These are phyloP conservation scores for Talaromyces sp. DNA, from an alignment of 2,329 filamentous ascomycete species.

Conservation along the genomic window DNA sequence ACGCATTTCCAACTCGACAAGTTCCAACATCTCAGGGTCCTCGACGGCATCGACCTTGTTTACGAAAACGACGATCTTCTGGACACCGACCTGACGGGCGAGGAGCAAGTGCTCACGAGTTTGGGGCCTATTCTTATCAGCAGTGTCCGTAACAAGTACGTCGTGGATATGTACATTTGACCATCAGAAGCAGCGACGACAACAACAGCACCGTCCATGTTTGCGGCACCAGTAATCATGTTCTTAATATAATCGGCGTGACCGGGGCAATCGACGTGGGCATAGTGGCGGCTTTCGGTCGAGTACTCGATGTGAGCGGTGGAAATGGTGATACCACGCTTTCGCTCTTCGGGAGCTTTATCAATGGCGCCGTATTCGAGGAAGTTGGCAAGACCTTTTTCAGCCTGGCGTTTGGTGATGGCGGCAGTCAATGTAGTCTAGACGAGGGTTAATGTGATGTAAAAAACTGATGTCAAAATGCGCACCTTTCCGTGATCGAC, in stretches of 20 bases:
- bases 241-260: constrained; percentile 99
- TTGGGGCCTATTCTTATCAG: constrained; percentile 64
- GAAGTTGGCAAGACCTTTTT: constrained; percentile 90
- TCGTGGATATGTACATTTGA: constrained; percentile 66
- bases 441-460: constrained; percentile 12
- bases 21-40: constrained; percentile 98
- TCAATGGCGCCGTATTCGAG: constrained; percentile 98
- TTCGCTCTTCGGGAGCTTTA: constrained; percentile 98
- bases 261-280: constrained; percentile 98
- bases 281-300: constrained; percentile 92
- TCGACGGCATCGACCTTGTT: constrained; percentile 99
- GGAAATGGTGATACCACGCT: constrained; percentile 99
- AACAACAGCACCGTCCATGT: constrained; percentile 99
- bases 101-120: constrained; percentile 97
- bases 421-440: constrained; percentile 97
- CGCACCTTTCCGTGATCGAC: constrained; percentile 95
- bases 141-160: constrained; percentile 16
- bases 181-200: constrained; percentile 97
- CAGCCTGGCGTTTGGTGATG: constrained; percentile 96
- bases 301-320: constrained; percentile 98
- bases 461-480: background rate
- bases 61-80: constrained; percentile 98
- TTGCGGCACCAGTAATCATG: constrained; percentile 99
- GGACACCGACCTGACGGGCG: constrained; percentile 95
- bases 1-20: constrained; percentile 99